Base-by-base conservation (phyloP, 2,329 filamentous ascomycete species). In the Eutypella sp. region DNA sequence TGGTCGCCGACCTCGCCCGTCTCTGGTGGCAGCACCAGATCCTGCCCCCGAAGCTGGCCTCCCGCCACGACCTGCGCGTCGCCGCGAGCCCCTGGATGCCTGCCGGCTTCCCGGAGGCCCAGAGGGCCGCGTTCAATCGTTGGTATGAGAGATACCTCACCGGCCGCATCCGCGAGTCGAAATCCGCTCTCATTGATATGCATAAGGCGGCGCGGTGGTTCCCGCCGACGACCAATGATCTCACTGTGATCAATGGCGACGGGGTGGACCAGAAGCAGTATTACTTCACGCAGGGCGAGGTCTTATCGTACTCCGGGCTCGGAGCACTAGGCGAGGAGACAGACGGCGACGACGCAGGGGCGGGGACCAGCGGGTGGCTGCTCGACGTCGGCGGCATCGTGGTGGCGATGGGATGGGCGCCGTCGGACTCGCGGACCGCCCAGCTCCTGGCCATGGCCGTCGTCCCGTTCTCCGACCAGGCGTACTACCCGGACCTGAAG, bases 351-450 rank as follows among this genome's bases (percentile, higher is more conserved):
- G 41, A 50, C n/a, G 29, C 51, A 10, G 47, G 51, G 3, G 36
- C 23, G n/a, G 44, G 50, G 15, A 47, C 44, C 18, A 55, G 56
- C 54, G 76, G 75, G 4, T 81, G 75, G 75, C 63, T 80, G 51
- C 55, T 82, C 13, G 74, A 82, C 47, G 67, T 72, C 0, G 77
- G 75, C 10, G 78, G 78, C 41, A 67, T 79, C 13, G 70, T 78
- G 4, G 60, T 75, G 4, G 66, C 70, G 22, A 71, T 81, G 60
- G 72, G 69, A 40, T 82, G 79, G 79, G 74, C 72, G 1, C 71
- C 73, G 2, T 52, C 62, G 2, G 55, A 58, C 3, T 61, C 60
- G 9, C 57, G 64, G 16, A 55, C 61, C 6, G 59, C 67, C 3
- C 77, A 80, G 55, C 57, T 78, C 22, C 68, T 82, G 8, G 77